phyloP scores from a whole-genome alignment of 139 green algal species.

The Chlorella sorokiniana region DNA sequence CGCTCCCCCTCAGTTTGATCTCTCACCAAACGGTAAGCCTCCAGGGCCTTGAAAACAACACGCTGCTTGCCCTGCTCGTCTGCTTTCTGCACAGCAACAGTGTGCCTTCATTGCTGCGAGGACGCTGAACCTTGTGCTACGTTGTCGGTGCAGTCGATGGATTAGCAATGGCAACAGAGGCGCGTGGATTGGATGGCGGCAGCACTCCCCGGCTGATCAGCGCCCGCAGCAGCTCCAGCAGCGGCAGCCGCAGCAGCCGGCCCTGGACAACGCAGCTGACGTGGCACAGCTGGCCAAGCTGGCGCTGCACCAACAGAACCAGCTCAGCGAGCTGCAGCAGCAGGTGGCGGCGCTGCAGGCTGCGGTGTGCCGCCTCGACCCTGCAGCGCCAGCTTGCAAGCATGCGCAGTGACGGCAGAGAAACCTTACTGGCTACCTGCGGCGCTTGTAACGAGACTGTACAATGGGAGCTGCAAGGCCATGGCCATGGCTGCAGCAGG shows the following conservation, averaged over 20 bases:
- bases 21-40: background rate
- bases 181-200: background rate
- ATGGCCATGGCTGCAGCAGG: no score
- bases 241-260: background rate
- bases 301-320: constrained; percentile 32
- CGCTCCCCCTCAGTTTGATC: background rate
- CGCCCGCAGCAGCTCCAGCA: background rate
- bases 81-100: no score
- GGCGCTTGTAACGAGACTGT: background rate
- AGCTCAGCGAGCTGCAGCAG: constrained; percentile 19
- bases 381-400: constrained; percentile 14
- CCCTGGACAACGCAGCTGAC: background rate
- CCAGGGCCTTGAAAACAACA: no score
- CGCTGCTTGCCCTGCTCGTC: no score
- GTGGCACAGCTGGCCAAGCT: constrained; percentile 21
- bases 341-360: background rate
- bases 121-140: no score
- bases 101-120: no score
- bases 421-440: background rate
- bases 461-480: background rate
- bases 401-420: background rate
- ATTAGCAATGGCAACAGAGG: background rate
- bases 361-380: constrained; percentile 8
- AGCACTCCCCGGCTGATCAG: background rate
- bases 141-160: no score